Evolutionary conservation across 108 stramenopile genomes (phyloP).

Genomic region (Skeletonema tropicum): DNA sequence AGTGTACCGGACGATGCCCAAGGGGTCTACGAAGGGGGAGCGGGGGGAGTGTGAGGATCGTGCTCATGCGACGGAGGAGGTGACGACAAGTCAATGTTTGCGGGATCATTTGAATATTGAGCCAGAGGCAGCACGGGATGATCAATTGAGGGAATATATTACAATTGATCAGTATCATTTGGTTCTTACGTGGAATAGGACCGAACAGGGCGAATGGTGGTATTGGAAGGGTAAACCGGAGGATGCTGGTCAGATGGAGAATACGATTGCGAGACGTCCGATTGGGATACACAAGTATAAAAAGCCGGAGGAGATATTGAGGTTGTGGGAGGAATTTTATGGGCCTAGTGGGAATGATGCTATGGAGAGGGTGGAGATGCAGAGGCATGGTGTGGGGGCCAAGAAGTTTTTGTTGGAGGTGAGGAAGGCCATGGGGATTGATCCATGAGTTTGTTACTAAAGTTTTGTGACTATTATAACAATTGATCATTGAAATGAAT

Average conservation of each 20-base stretch:
- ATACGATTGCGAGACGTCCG: slow-evolving; percentile 40
- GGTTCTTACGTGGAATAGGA: slow-evolving; percentile 45
- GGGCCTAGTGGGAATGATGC: slow-evolving; percentile 8
- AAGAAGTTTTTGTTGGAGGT: slow-evolving; percentile 44
- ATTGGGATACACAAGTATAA: slow-evolving; percentile 57
- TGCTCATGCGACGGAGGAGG: slow-evolving; percentile 49
- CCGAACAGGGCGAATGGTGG: slow-evolving; percentile 59
- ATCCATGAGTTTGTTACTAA: background rate
- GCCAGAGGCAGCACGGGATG: slow-evolving; percentile 41
- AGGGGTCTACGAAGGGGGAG: slow-evolving; percentile 32
- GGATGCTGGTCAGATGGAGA: slow-evolving; percentile 43
- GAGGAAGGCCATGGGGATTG: slow-evolving; percentile 41
- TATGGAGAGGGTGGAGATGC: background rate
- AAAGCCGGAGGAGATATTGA: background rate
- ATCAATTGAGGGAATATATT: slow-evolving; percentile 39
- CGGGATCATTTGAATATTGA: slow-evolving; percentile 41
- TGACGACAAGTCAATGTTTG: slow-evolving; percentile 35
- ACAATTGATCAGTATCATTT: slow-evolving; percentile 15
- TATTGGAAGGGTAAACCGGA: slow-evolving; percentile 53
- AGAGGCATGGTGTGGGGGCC: background rate
- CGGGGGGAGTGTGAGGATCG: slow-evolving; percentile 52
- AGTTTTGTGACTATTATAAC: no score
- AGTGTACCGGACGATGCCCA: slow-evolving; percentile 50
- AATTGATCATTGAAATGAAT: no score
- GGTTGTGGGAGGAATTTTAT: slow-evolving; percentile 36